Percentiles rank a stretch among this genome's conserved stretches.
These are phyloP conservation scores for Skeletonema costatum DNA, from an alignment of 108 stramenopile species.

Conservation along the genomic window DNA sequence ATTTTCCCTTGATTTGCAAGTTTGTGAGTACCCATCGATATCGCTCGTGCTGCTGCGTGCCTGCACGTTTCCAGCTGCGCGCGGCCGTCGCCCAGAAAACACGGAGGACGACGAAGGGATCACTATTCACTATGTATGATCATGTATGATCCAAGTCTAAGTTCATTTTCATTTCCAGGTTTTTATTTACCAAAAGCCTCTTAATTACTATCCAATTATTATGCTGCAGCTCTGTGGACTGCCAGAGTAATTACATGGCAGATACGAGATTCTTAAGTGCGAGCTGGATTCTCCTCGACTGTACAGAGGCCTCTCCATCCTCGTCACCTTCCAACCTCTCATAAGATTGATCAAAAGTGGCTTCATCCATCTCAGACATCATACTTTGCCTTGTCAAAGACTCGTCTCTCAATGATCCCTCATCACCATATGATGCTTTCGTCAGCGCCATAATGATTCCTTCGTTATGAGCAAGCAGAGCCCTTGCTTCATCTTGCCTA, in stretches of 20 bases:
- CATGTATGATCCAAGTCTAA: no score
- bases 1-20: no score
- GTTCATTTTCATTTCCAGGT: no score
- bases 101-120: no score
- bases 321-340: slow-evolving; percentile 9
- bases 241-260: slow-evolving; percentile 34
- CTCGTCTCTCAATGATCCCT: slow-evolving; percentile 9
- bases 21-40: no score
- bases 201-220: not conserved
- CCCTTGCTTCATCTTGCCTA: slow-evolving; percentile 44
- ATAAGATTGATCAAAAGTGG: not conserved
- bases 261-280: slow-evolving; percentile 55
- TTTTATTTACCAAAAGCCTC: no score
- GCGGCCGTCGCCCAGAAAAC: no score
- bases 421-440: slow-evolving; percentile 47
- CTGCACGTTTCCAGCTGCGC: no score
- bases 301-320: slow-evolving; percentile 25
- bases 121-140: no score
- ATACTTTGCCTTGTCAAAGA: slow-evolving; percentile 19
- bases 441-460: slow-evolving; percentile 64
- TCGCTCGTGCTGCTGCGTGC: no score
- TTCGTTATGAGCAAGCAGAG: slow-evolving; percentile 50
- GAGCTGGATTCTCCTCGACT: slow-evolving; percentile 46
- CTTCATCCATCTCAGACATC: slow-evolving; percentile 19
- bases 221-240: not conserved